Percentiles rank a stretch among this genome's conserved stretches.
Evolutionary conservation across 2,329 filamentous ascomycete species (phyloP).

Genomic region (Didymella exigua): DNA sequence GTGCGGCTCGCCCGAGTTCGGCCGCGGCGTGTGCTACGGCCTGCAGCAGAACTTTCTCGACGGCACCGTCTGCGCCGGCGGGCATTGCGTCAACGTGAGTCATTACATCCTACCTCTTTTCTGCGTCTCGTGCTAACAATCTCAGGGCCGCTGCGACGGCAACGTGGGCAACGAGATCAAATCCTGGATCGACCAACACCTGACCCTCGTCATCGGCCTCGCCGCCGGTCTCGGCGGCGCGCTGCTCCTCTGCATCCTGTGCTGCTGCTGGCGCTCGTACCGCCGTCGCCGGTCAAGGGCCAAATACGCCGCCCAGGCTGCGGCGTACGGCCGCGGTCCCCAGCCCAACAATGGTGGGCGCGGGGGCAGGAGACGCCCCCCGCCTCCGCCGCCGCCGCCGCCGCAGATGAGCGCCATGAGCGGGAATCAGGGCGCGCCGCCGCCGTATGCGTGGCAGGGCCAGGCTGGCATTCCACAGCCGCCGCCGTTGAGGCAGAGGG

Average conservation of each 20-base stretch:
- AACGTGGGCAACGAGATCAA: conserved; percentile 72
- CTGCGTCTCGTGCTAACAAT: conserved; percentile 15
- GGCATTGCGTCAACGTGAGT: conserved; percentile 72
- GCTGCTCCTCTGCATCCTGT: conserved; percentile 66
- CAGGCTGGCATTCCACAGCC: conserved; percentile 17
- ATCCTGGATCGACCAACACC: conserved; percentile 78
- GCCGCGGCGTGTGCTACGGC: conserved; percentile 68
- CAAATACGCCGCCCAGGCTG: conserved; percentile 27
- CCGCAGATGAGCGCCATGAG: not conserved
- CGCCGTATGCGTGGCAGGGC: conserved; percentile 13
- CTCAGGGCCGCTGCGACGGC: conserved; percentile 73
- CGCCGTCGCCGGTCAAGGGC: conserved; percentile 33
- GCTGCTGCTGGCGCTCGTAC: conserved; percentile 67
- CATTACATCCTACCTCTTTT: not conserved
- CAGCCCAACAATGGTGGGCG: not conserved
- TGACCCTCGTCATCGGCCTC: conserved; percentile 81
- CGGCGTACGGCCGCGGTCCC: conserved; percentile 12
- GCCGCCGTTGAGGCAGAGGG: conserved; percentile 19
- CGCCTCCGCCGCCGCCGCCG: not conserved
- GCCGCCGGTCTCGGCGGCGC: conserved; percentile 73
- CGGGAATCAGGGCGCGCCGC: not conserved
- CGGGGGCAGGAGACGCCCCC: not conserved
- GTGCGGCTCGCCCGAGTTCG: conserved; percentile 74
- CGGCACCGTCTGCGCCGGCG: conserved; percentile 82
- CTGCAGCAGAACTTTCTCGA: conserved; percentile 93